These are phyloP conservation scores for Tetramitus jugosus DNA, from an alignment of 208 protist species.

Conservation along the genomic window DNA sequence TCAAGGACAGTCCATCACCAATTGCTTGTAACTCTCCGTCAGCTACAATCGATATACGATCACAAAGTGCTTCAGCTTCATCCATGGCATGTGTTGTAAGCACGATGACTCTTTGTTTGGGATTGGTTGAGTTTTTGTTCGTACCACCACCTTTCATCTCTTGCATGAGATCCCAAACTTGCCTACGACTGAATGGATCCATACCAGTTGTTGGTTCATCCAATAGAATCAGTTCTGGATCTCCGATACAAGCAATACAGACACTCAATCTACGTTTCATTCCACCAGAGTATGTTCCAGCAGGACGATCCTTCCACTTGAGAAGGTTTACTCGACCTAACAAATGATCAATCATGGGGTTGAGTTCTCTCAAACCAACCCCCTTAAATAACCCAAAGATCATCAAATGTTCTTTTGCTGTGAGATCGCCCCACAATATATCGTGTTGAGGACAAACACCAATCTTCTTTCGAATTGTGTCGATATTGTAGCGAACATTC, in stretches of 20 bases:
- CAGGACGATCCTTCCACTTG: not conserved
- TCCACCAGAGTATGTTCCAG: not conserved
- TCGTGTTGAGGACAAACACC: conserved; percentile 49
- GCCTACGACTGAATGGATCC: not conserved
- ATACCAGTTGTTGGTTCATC: conserved; percentile 38
- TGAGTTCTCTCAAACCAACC: not conserved
- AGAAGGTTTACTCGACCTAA: conserved; percentile 15
- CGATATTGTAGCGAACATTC: conserved; percentile 23
- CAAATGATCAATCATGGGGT: not conserved
- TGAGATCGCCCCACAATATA: conserved; percentile 35
- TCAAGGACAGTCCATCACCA: not conserved
- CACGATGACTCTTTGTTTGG: conserved; percentile 22
- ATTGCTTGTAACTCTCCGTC: conserved; percentile 19
- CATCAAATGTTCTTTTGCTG: conserved; percentile 32
- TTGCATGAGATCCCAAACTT: conserved; percentile 6
- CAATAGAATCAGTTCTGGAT: conserved; percentile 30
- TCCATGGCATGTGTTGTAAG: conserved; percentile 42
- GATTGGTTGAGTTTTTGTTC: no score
- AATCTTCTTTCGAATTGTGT: conserved; percentile 29
- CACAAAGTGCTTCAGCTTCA: conserved; percentile 32
- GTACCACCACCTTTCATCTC: not conserved
- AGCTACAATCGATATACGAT: conserved; percentile 31
- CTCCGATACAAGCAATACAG: conserved; percentile 47
- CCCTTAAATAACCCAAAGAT: conserved; percentile 28
- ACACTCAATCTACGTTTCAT: conserved; percentile 34